Base-by-base conservation (phyloP, 2,329 filamentous ascomycete genomes). In the Aspergillus sp. region DNA sequence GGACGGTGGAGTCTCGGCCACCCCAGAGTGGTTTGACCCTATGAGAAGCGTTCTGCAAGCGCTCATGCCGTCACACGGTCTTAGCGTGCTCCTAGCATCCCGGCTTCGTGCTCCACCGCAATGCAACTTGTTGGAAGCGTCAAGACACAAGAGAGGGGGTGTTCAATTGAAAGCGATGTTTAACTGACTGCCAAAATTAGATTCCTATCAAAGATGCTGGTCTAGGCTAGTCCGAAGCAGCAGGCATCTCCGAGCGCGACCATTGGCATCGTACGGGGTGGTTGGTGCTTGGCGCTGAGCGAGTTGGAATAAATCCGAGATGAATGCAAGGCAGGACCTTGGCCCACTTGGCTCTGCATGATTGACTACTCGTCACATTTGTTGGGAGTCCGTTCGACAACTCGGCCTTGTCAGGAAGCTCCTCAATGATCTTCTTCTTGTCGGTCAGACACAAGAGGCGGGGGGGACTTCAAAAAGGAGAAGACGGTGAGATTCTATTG, bases 31-130 rank as follows among this genome's bases (percentile, higher is more conserved):
- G 16, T 20, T 20, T 9, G 31, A 54, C 49, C 72, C 69, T 70
- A 73, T 74, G 20, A 63, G 20, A 65, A 29, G 22, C 47, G 58
- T 63, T 63, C 64, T 73, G 66, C 68, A 74, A 69, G 70, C 72
- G 72, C 72, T 63, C 52, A 52, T 64, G 50, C 66, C 60, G 59
- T 71, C 69, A 68, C 68, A 67, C 59, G 42, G 45, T 32, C 45
- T 52, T 56, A 58, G 56, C 55, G 52, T 51, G 39, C 54, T 61
- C 36, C 55, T 42, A 54, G 29, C 46, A 52, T 56, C 49, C 31
- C 52, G 49, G 20, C 49, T 29, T 22, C 26, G 20, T 18, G 52
- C 52, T 42, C 20, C 32, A 42, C 51, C 24, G 42, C 51, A 39
- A 39, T 54, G 52, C 52, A 54, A 29, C 32, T 16, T 39, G 18